phyloP scores from a whole-genome alignment of 345 rosid genomes.

The Eucalyptus virginea region DNA sequence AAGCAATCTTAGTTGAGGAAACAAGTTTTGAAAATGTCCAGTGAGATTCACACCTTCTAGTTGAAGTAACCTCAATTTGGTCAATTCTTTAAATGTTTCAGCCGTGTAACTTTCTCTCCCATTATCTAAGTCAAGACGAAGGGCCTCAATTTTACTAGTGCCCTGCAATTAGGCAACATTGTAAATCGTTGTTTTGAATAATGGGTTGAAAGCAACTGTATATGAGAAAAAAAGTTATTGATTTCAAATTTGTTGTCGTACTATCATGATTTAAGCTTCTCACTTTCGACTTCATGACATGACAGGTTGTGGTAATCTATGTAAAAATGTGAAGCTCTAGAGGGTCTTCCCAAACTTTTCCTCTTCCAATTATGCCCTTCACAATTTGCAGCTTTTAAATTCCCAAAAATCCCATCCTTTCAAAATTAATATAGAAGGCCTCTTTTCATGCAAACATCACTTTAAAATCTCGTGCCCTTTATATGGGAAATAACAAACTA shows the following conservation, averaged over 20 bases:
- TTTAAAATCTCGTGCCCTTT: too few species aligned
- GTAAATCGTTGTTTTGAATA: accelerated
- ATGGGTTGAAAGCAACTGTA: too few species aligned
- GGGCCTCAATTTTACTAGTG: background rate
- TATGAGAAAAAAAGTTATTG: too few species aligned
- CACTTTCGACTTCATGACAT: background rate
- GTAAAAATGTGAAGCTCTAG: background rate
- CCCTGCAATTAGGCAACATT: background rate
- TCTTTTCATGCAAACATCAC: too few species aligned
- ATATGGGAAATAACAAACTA: too few species aligned
- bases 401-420: background rate
- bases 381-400: background rate
- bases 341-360: background rate
- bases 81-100: background rate
- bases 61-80: background rate
- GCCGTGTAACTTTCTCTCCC: accelerated
- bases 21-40: background rate
- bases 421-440: too few species aligned
- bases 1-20: background rate
- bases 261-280: background rate
- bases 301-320: accelerated
- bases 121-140: accelerated
- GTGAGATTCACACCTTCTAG: accelerated
- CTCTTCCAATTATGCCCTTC: background rate
- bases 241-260: background rate